A percentile compares a stretch with the other conserved stretches of the same genome.
Conservation (phyloP, 2,329 filamentous ascomycete species). For the Cytospora piceicola region DNA sequence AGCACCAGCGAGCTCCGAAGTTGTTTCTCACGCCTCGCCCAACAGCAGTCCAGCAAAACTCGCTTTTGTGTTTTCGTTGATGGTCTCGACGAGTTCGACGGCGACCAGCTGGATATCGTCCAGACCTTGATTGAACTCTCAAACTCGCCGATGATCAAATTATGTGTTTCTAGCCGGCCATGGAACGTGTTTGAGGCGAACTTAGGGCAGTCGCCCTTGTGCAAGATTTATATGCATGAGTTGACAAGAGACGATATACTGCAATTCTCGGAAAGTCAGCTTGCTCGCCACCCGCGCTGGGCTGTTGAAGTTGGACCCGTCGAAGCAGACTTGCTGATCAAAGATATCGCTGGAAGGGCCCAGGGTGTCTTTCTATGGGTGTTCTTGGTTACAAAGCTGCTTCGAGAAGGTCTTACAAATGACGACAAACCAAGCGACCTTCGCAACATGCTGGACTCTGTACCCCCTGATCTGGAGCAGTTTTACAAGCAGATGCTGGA, state of each 20-base stretch:
- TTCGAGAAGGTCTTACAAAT: slow-evolving; percentile 35
- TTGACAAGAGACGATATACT: slow-evolving; percentile 35
- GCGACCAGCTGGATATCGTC: slow-evolving; percentile 34
- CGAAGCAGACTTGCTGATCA: slow-evolving; percentile 21
- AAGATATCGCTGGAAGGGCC: slow-evolving; percentile 33
- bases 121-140: slow-evolving; percentile 26
- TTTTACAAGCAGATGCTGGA: slow-evolving; percentile 34
- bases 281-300: slow-evolving; percentile 32
- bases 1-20: background rate
- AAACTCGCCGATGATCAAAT: slow-evolving; percentile 29
- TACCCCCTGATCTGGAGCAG: slow-evolving; percentile 31
- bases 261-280: slow-evolving; percentile 30
- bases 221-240: slow-evolving; percentile 34
- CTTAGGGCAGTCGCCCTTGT: slow-evolving; percentile 31
- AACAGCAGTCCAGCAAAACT: background rate
- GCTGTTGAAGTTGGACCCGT: slow-evolving; percentile 5
- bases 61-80: slow-evolving; percentile 42
- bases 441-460: slow-evolving; percentile 18
- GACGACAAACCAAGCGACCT: slow-evolving; percentile 31
- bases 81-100: slow-evolving; percentile 40
- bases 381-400: slow-evolving; percentile 34
- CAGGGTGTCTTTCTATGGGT: slow-evolving; percentile 41
- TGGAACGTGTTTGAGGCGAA: slow-evolving; percentile 38
- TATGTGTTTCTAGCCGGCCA: slow-evolving; percentile 38
- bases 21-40: background rate